Conservation (phyloP, 139 green algal species). For the Diplosphaera chodatii region DNA sequence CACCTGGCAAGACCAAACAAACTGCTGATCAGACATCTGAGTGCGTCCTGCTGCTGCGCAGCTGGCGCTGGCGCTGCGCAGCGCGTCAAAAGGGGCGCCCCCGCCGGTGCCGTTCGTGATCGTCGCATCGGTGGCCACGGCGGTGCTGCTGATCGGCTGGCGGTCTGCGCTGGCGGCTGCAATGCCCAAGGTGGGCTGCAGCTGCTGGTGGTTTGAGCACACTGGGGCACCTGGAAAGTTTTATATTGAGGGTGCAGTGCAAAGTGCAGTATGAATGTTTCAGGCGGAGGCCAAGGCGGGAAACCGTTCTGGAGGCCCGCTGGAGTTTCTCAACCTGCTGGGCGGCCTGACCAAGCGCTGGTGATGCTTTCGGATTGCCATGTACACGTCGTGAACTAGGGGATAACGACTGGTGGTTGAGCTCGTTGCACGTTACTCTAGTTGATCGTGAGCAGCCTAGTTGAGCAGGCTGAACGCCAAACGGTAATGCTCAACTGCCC, state of each 20-base stretch:
- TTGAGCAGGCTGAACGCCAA: too few species aligned
- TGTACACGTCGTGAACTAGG: too few species aligned
- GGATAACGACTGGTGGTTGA: too few species aligned
- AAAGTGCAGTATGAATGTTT: background rate
- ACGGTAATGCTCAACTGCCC: too few species aligned
- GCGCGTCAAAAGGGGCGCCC: constrained; percentile 49
- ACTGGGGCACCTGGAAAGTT: too few species aligned
- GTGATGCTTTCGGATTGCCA: too few species aligned
- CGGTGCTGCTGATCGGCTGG: constrained; percentile 66
- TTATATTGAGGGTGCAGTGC: too few species aligned
- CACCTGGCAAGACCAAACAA: background rate
- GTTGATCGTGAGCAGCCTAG: too few species aligned
- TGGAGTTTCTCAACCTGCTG: background rate
- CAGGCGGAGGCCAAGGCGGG: too few species aligned
- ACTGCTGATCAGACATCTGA: background rate
- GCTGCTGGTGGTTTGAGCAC: too few species aligned
- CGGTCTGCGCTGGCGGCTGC: constrained; percentile 39
- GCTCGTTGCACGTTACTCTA: too few species aligned
- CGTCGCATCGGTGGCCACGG: constrained; percentile 52
- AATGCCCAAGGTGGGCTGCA: constrained; percentile 25
- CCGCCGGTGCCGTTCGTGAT: constrained; percentile 63
- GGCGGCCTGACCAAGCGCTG: background rate
- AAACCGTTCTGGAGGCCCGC: background rate
- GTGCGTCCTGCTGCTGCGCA: background rate
- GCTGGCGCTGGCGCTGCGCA: constrained; percentile 46